Conservation (phyloP, 1,284 basidiomycete species). For the Abortiporus biennis region DNA sequence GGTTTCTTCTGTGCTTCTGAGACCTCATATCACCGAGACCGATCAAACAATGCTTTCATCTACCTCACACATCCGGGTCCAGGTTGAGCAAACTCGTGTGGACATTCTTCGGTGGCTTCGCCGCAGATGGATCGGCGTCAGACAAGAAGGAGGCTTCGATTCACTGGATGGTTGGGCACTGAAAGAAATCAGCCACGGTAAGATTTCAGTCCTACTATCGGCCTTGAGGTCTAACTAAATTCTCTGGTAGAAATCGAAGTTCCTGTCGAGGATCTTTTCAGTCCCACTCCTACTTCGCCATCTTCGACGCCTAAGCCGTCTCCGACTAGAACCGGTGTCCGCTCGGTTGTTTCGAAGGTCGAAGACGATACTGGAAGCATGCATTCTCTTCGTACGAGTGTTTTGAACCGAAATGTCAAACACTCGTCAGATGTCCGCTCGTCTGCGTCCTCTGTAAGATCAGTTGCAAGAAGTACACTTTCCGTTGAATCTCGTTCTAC, state of each 20-base stretch:
- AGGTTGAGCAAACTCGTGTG: constrained; percentile 67
- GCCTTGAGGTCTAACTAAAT: not conserved
- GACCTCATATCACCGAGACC: constrained; percentile 55
- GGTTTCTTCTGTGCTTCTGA: constrained; percentile 68
- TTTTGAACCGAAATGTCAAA: constrained; percentile 43
- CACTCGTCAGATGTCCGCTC: constrained; percentile 20
- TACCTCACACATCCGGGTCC: constrained; percentile 58
- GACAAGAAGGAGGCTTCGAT: constrained; percentile 78
- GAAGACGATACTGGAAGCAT: constrained; percentile 40
- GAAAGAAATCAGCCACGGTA: constrained; percentile 83
- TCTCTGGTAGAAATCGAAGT: constrained; percentile 68
- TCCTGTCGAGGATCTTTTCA: constrained; percentile 64
- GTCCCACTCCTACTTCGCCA: constrained; percentile 18
- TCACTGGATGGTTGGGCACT: constrained; percentile 79
- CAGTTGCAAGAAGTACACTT: constrained; percentile 37
- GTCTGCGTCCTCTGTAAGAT: constrained; percentile 37
- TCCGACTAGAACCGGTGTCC: constrained; percentile 9
- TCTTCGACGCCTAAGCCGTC: constrained; percentile 16
- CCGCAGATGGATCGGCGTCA: constrained; percentile 71
- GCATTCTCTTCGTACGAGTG: constrained; percentile 51
- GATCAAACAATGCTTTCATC: constrained; percentile 55
- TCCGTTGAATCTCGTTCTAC: constrained; percentile 25
- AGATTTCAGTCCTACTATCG: constrained; percentile 19
- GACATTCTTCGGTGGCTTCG: constrained; percentile 65
- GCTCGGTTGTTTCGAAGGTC: constrained; percentile 5